Base-by-base conservation (phyloP, 345 rosid species). In the Erucastrum elatum region DNA sequence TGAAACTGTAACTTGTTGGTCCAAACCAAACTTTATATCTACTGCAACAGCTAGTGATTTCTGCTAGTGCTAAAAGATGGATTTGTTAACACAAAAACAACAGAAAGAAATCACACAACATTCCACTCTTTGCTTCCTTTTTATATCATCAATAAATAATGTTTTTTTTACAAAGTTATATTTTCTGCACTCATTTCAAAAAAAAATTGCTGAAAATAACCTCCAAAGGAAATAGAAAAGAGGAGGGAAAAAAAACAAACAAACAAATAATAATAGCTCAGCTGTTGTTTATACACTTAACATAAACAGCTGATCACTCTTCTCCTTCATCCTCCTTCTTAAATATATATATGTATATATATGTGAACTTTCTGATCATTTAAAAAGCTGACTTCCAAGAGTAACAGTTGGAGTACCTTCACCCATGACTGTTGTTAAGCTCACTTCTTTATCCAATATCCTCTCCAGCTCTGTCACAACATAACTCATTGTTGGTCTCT, bases 311-410 rank as follows among this genome's bases (percentile, higher is more conserved):
- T 87, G 87, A 81, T 76, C 67, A 74, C 25, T 53, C 82, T 80
- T 74, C 51, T 35, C 68, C 77, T n/a, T 77, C 67, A 0, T 77
- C 75, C 8, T 69, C 76, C 16, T 63, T 63, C 31, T 79, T 84
- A 56, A 69, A 37, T 31, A 46, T 44, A 76, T 75, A 16, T 51
- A 39, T 53, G 16, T 63, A 31, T 71, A 71, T 77, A 78, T 71
- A 67, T 81, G 77, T 58, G 75, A 80, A 81, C 75, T 87, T 77
- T 82, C 82, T 55, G 90, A 31, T 35, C 92, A 72, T 83, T 66
- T 84, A 77, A 94, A 94, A 16, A 91, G 86, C 74, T 91, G 97
- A 82, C 98, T 93, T 81, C 98, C 97, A 59, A 88, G 97, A 33
- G 86, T 89, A 80, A 94, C 97, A 3, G 80, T 87, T 8, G 97